A percentile compares a stretch with the other conserved stretches of the same genome.
Conservation (phyloP, 192 early-diverging fungal species). For the Linnemannia elongata region DNA sequence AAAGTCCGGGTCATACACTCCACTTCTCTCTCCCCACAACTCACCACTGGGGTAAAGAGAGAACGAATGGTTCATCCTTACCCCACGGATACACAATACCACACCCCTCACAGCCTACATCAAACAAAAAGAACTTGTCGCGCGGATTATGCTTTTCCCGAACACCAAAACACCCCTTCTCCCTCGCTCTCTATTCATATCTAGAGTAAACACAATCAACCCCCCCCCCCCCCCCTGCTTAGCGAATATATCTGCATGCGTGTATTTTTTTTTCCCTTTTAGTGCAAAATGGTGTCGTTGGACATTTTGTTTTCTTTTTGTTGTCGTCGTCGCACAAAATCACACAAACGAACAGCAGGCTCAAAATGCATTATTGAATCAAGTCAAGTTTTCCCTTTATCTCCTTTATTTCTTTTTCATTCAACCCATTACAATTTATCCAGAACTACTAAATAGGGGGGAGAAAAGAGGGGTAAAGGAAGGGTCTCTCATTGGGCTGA, state of each 20-base stretch:
- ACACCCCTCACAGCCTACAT: background rate
- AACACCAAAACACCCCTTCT: background rate
- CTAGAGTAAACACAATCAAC: background rate
- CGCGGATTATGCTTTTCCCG: background rate
- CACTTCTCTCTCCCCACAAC: too few species aligned
- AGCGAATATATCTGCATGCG: background rate
- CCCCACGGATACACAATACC: constrained; percentile 1
- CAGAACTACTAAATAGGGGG: background rate
- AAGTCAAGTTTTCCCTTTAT: background rate
- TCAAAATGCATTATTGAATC: background rate
- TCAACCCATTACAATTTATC: background rate
- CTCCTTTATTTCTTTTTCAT: background rate
- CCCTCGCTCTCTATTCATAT: background rate
- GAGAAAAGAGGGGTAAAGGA: background rate
- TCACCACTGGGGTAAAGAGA: too few species aligned
- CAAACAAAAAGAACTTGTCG: background rate
- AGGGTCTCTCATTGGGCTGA: background rate
- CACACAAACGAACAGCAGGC: background rate
- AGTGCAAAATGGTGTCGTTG: constrained; percentile 7
- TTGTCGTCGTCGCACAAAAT: background rate
- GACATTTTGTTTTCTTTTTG: background rate
- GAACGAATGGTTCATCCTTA: background rate
- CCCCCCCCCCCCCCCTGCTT: background rate
- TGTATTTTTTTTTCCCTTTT: background rate
- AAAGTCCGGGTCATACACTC: too few species aligned